Conservation (phyloP, 371 early-diverging fungal species). For the Mortierella sp. region DNA sequence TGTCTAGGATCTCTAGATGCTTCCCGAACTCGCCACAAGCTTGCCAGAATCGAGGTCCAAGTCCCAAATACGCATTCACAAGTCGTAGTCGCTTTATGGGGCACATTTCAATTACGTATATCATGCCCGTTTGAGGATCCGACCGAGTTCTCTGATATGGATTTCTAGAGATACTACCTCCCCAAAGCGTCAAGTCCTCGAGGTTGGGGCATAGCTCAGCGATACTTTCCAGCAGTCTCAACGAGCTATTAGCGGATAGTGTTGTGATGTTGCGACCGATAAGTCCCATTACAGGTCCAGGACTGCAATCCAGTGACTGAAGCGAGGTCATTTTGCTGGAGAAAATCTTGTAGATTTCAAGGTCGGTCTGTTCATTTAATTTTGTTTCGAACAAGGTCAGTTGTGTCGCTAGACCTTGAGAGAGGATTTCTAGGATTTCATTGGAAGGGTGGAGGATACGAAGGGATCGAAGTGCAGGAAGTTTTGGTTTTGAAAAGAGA, state of each 20-base stretch:
- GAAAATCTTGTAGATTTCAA: slow-evolving; percentile 11
- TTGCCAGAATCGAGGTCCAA: slow-evolving; percentile 41
- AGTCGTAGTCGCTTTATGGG: slow-evolving; percentile 33
- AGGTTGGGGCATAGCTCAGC: slow-evolving; percentile 30
- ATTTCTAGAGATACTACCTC: slow-evolving; percentile 25
- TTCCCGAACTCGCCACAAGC: slow-evolving; percentile 38
- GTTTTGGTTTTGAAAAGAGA: slow-evolving; percentile 23
- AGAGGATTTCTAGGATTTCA: slow-evolving; percentile 13
- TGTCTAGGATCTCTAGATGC: slow-evolving; percentile 18
- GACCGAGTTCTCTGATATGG: slow-evolving; percentile 8
- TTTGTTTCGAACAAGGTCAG: slow-evolving; percentile 36
- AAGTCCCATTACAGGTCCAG: slow-evolving; percentile 26
- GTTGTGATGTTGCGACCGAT: slow-evolving; percentile 36
- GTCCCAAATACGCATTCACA: slow-evolving; percentile 30
- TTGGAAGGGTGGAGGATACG: slow-evolving; percentile 29
- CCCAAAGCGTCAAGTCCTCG: slow-evolving; percentile 39
- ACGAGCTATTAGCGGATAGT: slow-evolving; percentile 36
- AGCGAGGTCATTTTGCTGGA: slow-evolving; percentile 15
- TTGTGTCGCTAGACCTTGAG: slow-evolving; percentile 19
- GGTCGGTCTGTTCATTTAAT: slow-evolving; percentile 18
- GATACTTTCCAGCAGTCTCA: slow-evolving; percentile 26
- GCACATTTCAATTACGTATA: slow-evolving; percentile 35
- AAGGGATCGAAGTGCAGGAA: slow-evolving; percentile 17
- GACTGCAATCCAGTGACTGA: slow-evolving; percentile 36
- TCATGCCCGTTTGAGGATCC: slow-evolving; percentile 27